Evolutionary conservation across 768 basidiomycete species (phyloP).

Genomic region (Podaxis mareebaensis): DNA sequence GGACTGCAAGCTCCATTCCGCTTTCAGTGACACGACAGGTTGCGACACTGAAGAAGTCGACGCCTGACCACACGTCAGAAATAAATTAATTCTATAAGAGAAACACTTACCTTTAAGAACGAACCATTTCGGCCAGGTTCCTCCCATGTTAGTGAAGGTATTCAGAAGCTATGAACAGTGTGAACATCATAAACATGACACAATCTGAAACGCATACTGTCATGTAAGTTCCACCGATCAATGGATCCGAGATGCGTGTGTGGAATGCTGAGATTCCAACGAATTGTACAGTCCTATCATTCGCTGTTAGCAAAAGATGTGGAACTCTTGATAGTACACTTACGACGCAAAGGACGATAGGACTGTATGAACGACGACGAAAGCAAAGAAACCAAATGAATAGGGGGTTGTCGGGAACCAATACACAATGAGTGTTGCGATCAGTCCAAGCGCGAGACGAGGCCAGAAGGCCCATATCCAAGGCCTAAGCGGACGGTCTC

Average conservation of each 20-base stretch:
- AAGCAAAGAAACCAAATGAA: constrained; percentile 72
- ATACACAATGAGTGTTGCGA: constrained; percentile 77
- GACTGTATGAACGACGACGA: constrained; percentile 82
- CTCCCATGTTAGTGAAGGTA: constrained; percentile 95
- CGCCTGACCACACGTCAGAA: constrained; percentile 45
- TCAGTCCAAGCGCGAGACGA: constrained; percentile 68
- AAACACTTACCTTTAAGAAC: constrained; percentile 74
- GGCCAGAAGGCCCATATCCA: constrained; percentile 95
- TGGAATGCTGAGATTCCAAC: constrained; percentile 99
- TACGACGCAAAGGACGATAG: constrained; percentile 84
- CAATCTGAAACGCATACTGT: constrained; percentile 60
- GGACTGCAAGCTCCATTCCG: constrained; percentile 47
- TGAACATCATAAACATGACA: constrained; percentile 6
- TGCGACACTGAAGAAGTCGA: constrained; percentile 86
- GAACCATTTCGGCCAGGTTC: constrained; percentile 97
- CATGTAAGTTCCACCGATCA: constrained; percentile 99
- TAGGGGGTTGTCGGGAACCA: constrained; percentile 83
- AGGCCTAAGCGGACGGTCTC: constrained; percentile 74
- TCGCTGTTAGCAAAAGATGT: background rate
- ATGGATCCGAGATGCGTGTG: constrained; percentile 91
- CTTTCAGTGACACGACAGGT: constrained; percentile 74
- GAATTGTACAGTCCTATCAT: constrained; percentile 89
- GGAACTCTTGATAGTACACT: constrained; percentile 28
- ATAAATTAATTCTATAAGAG: constrained; percentile 16
- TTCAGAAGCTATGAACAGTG: constrained; percentile 74